phyloP scores from a whole-genome alignment of 2,329 filamentous ascomycete species.

The Talaromyces sp. region DNA sequence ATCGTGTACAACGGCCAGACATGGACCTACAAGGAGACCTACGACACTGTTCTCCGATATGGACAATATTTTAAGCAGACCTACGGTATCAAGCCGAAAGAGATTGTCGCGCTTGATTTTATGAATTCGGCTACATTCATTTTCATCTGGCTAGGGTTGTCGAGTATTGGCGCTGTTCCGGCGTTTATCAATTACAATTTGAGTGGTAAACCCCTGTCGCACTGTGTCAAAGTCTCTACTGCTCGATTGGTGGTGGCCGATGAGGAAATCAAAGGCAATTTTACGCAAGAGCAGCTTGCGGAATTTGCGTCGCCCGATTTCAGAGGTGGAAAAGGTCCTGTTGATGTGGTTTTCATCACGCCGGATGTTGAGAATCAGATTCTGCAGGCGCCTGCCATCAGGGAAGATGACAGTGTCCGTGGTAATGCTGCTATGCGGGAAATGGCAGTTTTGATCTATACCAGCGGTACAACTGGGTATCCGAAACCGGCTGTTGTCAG shows the following conservation, averaged over 20 bases:
- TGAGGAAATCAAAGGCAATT: slow-evolving; percentile 56
- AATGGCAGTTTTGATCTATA: slow-evolving; percentile 75
- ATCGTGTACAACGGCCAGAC: slow-evolving; percentile 65
- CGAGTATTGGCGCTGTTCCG: slow-evolving; percentile 77
- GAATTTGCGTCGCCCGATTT: slow-evolving; percentile 41
- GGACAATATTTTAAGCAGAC: slow-evolving; percentile 69
- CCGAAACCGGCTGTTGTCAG: slow-evolving; percentile 75
- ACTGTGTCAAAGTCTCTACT: slow-evolving; percentile 68
- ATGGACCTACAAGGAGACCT: slow-evolving; percentile 73
- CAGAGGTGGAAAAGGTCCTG: slow-evolving; percentile 41
- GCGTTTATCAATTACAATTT: slow-evolving; percentile 90
- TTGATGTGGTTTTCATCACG: slow-evolving; percentile 62
- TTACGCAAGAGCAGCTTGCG: slow-evolving; percentile 40
- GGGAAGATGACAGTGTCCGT: slow-evolving; percentile 58
- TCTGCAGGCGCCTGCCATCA: slow-evolving; percentile 48
- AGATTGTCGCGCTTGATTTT: slow-evolving; percentile 77
- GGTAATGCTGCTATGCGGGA: slow-evolving; percentile 50
- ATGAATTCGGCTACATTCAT: slow-evolving; percentile 77
- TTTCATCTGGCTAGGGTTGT: slow-evolving; percentile 72
- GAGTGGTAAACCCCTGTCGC: slow-evolving; percentile 64
- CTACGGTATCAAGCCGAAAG: slow-evolving; percentile 62
- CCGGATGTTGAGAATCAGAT: slow-evolving; percentile 56
- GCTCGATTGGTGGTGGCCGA: slow-evolving; percentile 69
- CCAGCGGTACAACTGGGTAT: slow-evolving; percentile 78
- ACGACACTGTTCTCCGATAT: slow-evolving; percentile 67